phyloP scores from a whole-genome alignment of 2,329 filamentous ascomycete species.

The Didymella sp. region DNA sequence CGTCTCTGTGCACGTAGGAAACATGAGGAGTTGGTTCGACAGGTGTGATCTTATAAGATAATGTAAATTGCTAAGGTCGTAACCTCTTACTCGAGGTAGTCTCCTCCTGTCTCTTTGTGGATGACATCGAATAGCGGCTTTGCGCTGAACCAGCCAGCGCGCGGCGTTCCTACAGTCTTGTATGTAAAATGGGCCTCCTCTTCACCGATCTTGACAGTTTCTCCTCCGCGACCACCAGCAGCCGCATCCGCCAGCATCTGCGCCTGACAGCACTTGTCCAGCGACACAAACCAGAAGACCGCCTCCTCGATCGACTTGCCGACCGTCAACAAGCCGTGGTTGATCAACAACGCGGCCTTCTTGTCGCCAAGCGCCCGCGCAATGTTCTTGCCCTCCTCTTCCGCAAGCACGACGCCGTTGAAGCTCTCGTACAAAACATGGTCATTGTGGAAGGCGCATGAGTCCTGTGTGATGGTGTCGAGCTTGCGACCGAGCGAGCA shows the following conservation, averaged over 20 bases:
- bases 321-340: slow-evolving; percentile 61
- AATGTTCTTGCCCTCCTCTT: slow-evolving; percentile 62
- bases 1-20: too few species aligned
- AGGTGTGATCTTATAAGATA: background rate
- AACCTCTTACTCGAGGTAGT: slow-evolving; percentile 58
- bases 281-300: slow-evolving; percentile 61
- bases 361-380: slow-evolving; percentile 56
- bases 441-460: slow-evolving; percentile 62
- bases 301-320: slow-evolving; percentile 59
- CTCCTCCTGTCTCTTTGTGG: slow-evolving; percentile 65
- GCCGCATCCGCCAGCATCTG: slow-evolving; percentile 63
- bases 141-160: slow-evolving; percentile 71
- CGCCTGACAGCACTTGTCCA: slow-evolving; percentile 62
- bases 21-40: background rate
- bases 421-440: slow-evolving; percentile 61
- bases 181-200: slow-evolving; percentile 73
- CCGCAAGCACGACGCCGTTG: slow-evolving; percentile 61
- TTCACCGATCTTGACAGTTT: slow-evolving; percentile 71
- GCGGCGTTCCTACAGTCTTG: slow-evolving; percentile 67
- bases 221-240: slow-evolving; percentile 66
- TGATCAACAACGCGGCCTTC: slow-evolving; percentile 62
- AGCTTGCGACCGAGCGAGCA: slow-evolving; percentile 66
- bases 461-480: slow-evolving; percentile 66
- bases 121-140: slow-evolving; percentile 75
- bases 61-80: background rate